Percentiles rank a stretch among this genome's conserved stretches.
phyloP scores from a whole-genome alignment of 305 asterid species.

The Nicotiana rustica region DNA sequence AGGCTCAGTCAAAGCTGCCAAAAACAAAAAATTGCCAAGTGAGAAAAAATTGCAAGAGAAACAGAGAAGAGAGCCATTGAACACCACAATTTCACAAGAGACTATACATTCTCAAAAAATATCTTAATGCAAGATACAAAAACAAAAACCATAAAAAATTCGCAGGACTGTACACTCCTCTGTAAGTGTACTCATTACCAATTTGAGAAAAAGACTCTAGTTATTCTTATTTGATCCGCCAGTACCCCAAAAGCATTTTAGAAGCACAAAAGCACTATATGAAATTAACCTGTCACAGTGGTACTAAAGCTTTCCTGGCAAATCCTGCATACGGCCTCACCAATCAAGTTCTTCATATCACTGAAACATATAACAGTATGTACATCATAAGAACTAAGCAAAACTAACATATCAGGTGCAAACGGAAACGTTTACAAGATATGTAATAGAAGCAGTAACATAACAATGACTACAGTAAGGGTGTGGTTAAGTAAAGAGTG shows the following conservation, averaged over 20 bases:
- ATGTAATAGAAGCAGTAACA: neutral
- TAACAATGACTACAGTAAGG: neutral
- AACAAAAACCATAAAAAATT: neutral
- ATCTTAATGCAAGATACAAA: neutral
- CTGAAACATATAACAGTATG: constrained; percentile 46
- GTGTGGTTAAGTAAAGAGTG: neutral
- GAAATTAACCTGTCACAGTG: constrained; percentile 59
- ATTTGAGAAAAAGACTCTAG: neutral
- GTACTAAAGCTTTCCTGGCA: constrained; percentile 95
- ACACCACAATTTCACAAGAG: neutral
- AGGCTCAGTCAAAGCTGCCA: constrained; percentile 75
- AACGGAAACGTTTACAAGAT: neutral
- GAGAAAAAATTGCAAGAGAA: neutral
- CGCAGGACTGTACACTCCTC: neutral
- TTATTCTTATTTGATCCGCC: too few species aligned
- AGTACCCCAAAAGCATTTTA: neutral
- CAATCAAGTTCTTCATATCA: constrained; percentile 86
- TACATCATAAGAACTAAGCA: neutral
- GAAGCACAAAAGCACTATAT: neutral
- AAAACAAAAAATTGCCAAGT: constrained; percentile 7
- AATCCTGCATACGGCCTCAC: constrained; percentile 78
- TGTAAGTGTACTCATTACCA: neutral
- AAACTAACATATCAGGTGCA: neutral
- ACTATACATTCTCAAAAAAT: neutral
- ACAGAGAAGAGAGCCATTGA: neutral